A percentile compares a stretch with the other conserved stretches of the same genome.
Conservation (phyloP, 2,329 filamentous ascomycete species). For the Sporothrix brunneoviolacea region DNA sequence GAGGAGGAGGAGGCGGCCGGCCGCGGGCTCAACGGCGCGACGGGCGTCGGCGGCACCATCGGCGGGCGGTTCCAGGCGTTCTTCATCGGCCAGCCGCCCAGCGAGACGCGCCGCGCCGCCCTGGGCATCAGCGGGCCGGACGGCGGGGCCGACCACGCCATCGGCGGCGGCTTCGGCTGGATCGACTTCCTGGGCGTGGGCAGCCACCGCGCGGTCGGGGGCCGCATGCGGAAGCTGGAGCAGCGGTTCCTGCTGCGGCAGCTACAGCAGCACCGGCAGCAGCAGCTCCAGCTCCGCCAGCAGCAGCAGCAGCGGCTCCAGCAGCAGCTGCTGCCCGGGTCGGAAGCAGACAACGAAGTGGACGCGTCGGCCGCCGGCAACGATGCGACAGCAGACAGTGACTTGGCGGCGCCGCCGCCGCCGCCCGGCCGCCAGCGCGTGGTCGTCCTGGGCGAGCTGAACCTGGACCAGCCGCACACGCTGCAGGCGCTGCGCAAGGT, state of each 20-base stretch:
- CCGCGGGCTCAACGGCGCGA: conserved; percentile 65
- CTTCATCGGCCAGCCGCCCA: conserved; percentile 85
- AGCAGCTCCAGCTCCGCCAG: conserved; percentile 11
- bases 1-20: conserved; percentile 73
- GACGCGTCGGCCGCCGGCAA: not conserved
- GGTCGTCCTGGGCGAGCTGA: conserved; percentile 77
- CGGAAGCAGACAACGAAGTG: conserved; percentile 14
- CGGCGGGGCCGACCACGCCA: conserved; percentile 47
- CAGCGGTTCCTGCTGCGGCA: conserved; percentile 51
- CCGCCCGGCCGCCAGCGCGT: conserved; percentile 45
- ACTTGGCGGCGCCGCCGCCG: conserved; percentile 13
- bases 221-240: conserved; percentile 77
- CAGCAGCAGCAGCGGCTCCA: conserved; percentile 19
- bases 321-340: not conserved
- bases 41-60: conserved; percentile 81
- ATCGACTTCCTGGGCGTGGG: conserved; percentile 92
- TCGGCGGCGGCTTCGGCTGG: conserved; percentile 87
- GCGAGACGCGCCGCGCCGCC: conserved; percentile 74
- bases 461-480: conserved; percentile 76
- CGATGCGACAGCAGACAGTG: not conserved
- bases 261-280: conserved; percentile 19
- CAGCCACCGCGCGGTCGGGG: conserved; percentile 75
- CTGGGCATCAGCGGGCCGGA: conserved; percentile 62
- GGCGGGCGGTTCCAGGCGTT: conserved; percentile 89
- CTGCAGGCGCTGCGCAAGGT: conserved; percentile 76